Evolutionary conservation across 768 basidiomycete species (phyloP).

Genomic region (Mycena galopus): DNA sequence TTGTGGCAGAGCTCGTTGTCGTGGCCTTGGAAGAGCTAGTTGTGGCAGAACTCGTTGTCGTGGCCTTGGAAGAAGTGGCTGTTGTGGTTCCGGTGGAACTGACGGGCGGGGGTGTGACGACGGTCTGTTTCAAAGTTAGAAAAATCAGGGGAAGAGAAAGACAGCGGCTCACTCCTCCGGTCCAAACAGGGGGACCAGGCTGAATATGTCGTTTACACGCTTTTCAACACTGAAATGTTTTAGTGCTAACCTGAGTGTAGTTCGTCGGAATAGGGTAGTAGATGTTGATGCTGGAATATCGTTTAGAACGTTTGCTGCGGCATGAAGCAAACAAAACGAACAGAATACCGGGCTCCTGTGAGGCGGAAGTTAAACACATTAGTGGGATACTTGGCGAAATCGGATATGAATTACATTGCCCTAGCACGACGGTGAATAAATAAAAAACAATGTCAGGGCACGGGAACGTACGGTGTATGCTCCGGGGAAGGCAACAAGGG

Average conservation of each 20-base stretch:
- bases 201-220: neutral
- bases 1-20: neutral
- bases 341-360: constrained; percentile 36
- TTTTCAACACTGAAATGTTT: too few species aligned
- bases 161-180: neutral
- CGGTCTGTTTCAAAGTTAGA: neutral
- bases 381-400: neutral
- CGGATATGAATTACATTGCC: constrained; percentile 7
- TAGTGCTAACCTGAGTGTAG: constrained; percentile 31
- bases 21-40: neutral
- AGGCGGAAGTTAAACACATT: neutral
- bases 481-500: constrained; percentile 50
- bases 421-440: neutral
- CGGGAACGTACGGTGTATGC: constrained; percentile 44
- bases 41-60: neutral
- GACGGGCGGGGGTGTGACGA: neutral
- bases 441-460: neutral
- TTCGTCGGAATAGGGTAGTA: constrained; percentile 39
- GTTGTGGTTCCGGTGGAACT: neutral
- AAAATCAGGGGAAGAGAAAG: neutral
- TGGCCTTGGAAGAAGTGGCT: neutral
- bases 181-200: constrained; percentile 29
- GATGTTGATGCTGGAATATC: constrained; percentile 28
- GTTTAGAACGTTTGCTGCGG: neutral
- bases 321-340: neutral